Conservation (phyloP, 2,329 filamentous ascomycete genomes). For the Xylaria hypoxylon region DNA sequence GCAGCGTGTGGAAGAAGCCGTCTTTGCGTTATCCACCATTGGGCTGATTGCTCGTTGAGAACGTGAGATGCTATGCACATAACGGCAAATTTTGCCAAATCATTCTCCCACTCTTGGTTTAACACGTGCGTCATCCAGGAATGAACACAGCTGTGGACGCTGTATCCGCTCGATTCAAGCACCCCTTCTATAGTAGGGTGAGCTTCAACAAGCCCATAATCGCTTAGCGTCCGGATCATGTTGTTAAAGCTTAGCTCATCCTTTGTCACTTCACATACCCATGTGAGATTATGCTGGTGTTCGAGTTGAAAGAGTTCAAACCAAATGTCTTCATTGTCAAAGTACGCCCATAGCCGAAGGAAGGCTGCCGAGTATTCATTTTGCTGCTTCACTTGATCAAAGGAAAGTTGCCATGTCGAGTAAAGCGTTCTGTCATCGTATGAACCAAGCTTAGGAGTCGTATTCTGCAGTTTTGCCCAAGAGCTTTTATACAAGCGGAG, state of each 20-base stretch:
- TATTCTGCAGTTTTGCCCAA: not conserved
- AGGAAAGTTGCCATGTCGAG: no score
- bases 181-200: not conserved
- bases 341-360: constrained; percentile 31
- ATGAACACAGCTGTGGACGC: constrained; percentile 31
- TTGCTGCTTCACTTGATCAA: no score
- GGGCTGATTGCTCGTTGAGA: accelerated
- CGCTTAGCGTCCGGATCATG: not conserved
- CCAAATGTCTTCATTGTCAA: constrained; percentile 28
- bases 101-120: constrained; percentile 5
- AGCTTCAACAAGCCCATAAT: constrained; percentile 29
- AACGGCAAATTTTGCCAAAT: constrained; percentile 11
- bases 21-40: constrained; percentile 14
- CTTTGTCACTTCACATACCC: constrained; percentile 21
- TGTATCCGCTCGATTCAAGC: constrained; percentile 22
- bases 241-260: constrained; percentile 24
- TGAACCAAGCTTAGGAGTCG: no score
- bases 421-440: no score
- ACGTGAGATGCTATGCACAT: constrained; percentile 11
- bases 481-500: constrained; percentile 27
- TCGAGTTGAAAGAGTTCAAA: constrained; percentile 28
- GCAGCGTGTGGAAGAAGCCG: no score
- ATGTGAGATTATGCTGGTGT: not conserved
- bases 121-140: constrained; percentile 25
- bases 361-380: no score